Base-by-base conservation (phyloP, 2,329 filamentous ascomycete genomes). In the Sporothrix variecibatus region DNA sequence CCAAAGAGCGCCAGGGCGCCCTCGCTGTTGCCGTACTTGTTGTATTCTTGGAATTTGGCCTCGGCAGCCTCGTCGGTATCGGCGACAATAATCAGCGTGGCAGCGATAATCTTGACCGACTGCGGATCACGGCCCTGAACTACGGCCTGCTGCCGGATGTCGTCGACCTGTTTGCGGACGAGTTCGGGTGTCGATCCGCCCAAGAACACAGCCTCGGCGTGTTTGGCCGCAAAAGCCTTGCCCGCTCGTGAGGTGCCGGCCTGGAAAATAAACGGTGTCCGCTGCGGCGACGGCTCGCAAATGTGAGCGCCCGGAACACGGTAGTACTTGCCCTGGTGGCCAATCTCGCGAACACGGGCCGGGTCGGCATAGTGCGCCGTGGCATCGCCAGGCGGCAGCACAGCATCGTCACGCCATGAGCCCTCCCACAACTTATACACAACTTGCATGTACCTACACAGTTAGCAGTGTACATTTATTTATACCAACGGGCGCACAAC, bases 1-100 rank as follows among this genome's bases (percentile, higher is more conserved):
- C 91, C 91, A 77, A 94, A 94, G 23, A 94, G 81, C 1, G 91
- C 90, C 73, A 93, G 79, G 0, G 91, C 92, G 1, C 92, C 92
- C 76, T 87, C 92, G 49, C 81, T 81, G 1, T 84, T 86, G 0
- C 90, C 92, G 78, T 92, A 89, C 73, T 86, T 85, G 11, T 86
- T 84, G 75, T 89, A 90, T 5, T 92, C 89, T 0, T 84, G 82
- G 71, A 91, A 88, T 81, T 79, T 79, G n/a, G 72, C 76, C 46
- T 77, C 53, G 2, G 78, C 78, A 65, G 77, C 76, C 62, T 76
- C 78, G 12, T 74, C 71, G 1, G 78, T 79, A 8, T 56, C 51
- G 53, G 75, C 77, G 2, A 79, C 73, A n/a, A 79, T 77, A 17
- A 74, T 75, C 9, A 74, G 75, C 12, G 79, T 74, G n/a, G 76